Conservation (phyloP, 2,329 filamentous ascomycete species). For the Escovopsis sp. region DNA sequence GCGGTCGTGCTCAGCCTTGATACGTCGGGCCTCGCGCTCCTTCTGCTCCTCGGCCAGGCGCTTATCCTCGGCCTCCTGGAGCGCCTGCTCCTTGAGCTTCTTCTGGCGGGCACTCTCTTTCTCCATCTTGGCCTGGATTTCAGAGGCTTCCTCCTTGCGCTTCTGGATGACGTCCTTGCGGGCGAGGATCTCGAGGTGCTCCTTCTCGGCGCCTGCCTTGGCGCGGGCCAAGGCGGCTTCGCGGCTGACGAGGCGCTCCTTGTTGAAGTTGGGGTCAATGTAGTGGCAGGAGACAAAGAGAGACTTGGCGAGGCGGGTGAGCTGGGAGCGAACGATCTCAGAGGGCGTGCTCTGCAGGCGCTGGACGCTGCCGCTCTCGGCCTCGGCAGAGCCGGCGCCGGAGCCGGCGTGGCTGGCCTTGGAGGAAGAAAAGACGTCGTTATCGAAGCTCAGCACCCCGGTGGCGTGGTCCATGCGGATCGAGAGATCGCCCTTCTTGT, state of each 20-base stretch:
- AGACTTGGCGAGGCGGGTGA: slow-evolving; percentile 79
- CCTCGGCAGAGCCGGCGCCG: slow-evolving; percentile 72
- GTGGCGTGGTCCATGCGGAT: slow-evolving; percentile 94
- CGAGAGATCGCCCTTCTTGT: slow-evolving; percentile 97
- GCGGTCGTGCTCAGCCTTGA: slow-evolving; percentile 76
- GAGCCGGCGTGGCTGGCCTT: slow-evolving; percentile 83
- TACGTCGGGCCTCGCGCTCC: slow-evolving; percentile 72
- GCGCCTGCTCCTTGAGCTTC: slow-evolving; percentile 69
- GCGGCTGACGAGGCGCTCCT: slow-evolving; percentile 64
- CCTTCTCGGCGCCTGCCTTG: slow-evolving; percentile 76
- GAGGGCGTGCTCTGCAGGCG: slow-evolving; percentile 94
- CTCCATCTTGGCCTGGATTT: slow-evolving; percentile 73
- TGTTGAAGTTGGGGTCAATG: slow-evolving; percentile 79
- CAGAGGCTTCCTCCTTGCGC: slow-evolving; percentile 91
- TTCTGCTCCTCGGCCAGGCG: slow-evolving; percentile 85
- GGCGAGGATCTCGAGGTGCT: slow-evolving; percentile 71
- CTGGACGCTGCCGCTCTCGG: slow-evolving; percentile 71
- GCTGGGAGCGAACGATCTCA: slow-evolving; percentile 90
- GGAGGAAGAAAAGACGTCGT: slow-evolving; percentile 92
- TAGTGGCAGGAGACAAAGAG: slow-evolving; percentile 92
- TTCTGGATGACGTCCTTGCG: slow-evolving; percentile 88
- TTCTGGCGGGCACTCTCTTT: slow-evolving; percentile 86
- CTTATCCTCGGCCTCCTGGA: slow-evolving; percentile 78
- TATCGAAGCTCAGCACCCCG: slow-evolving; percentile 91
- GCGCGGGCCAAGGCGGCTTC: slow-evolving; percentile 68